Percentiles rank a stretch among this genome's conserved stretches.
Evolutionary conservation across 2,329 filamentous ascomycete genomes (phyloP).

Genomic region (Talaromyces pinophilus): DNA sequence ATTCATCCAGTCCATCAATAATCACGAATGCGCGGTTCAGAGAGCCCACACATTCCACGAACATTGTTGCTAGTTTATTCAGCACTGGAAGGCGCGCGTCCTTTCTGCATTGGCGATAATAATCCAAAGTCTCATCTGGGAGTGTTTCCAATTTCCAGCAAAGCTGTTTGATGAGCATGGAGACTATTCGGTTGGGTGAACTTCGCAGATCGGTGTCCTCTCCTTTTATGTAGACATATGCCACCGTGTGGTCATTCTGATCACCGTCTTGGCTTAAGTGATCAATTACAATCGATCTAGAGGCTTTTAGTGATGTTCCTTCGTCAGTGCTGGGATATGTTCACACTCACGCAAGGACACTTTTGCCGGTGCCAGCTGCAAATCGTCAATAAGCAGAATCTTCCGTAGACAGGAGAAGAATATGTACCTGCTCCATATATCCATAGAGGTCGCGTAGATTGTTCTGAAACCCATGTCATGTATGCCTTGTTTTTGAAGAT

Average conservation of each 20-base stretch:
- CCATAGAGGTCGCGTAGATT: conserved; percentile 4
- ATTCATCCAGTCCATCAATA: conserved; percentile 22
- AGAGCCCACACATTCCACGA: conserved; percentile 16
- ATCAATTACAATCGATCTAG: conserved; percentile 23
- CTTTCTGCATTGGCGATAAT: conserved; percentile 10
- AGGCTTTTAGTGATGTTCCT: neutral
- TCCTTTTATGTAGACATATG: conserved; percentile 21
- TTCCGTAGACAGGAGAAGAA: neutral
- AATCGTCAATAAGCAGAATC: neutral
- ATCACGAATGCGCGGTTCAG: conserved; percentile 10
- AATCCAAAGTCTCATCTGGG: neutral
- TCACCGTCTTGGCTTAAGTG: neutral
- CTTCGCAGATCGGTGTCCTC: conserved; percentile 7
- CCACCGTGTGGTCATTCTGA: neutral
- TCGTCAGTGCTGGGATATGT: too few relatives aligned
- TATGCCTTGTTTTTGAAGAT: conserved; percentile 4
- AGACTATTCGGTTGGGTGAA: conserved; percentile 12
- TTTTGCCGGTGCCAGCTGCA: conserved; percentile 23
- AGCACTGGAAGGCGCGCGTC: conserved; percentile 16
- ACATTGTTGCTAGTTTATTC: conserved; percentile 12
- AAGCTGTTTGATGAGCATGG: conserved; percentile 22
- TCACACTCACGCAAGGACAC: conserved; percentile 21
- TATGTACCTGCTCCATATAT: conserved; percentile 18
- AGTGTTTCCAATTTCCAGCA: conserved; percentile 17
- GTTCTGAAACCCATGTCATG: neutral